These are phyloP conservation scores for Wickerhamomyces sp. DNA, from an alignment of 1,139 yeast genomes.

Conservation along the genomic window DNA sequence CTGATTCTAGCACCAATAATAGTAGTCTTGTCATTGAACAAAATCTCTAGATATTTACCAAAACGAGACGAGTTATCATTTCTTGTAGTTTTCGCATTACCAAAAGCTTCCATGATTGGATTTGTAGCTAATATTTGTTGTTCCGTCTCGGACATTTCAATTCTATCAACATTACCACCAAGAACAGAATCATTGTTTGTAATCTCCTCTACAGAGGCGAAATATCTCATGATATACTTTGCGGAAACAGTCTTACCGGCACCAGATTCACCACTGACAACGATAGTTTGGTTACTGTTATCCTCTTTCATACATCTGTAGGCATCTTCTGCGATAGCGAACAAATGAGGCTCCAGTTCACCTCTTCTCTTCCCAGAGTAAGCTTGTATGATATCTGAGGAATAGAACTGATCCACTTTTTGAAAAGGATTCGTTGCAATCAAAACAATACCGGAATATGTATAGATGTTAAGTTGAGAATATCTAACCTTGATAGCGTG, in stretches of 20 bases:
- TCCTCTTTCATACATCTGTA: slow-evolving; percentile 90
- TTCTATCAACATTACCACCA: slow-evolving; percentile 29
- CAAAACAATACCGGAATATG: slow-evolving; percentile 94
- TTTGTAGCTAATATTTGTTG: slow-evolving; percentile 94
- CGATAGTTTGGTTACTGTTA: slow-evolving; percentile 85
- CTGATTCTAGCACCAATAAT: slow-evolving; percentile 94
- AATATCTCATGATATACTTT: slow-evolving; percentile 94
- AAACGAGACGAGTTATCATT: slow-evolving; percentile 96
- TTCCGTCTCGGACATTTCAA: slow-evolving; percentile 88
- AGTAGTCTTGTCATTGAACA: slow-evolving; percentile 66
- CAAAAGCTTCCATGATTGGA: slow-evolving; percentile 98
- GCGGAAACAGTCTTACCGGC: slow-evolving; percentile 99
- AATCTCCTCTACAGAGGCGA: slow-evolving; percentile 87
- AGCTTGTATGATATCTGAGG: slow-evolving; percentile 88
- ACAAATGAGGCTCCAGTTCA: slow-evolving; percentile 92
- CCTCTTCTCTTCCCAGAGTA: slow-evolving; percentile 92
- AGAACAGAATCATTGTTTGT: slow-evolving; percentile 29
- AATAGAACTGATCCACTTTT: slow-evolving; percentile 82
- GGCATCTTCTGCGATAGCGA: slow-evolving; percentile 99
- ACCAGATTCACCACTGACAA: slow-evolving; percentile 97
- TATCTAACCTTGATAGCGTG: slow-evolving; percentile 92
- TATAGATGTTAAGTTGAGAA: slow-evolving; percentile 83
- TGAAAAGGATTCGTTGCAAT: slow-evolving; percentile 97
- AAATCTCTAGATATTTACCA: slow-evolving; percentile 91
- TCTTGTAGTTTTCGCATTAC: slow-evolving; percentile 96